Evolutionary conservation across 306 rosid species (phyloP).

Genomic region (Fragaria ananassa): DNA sequence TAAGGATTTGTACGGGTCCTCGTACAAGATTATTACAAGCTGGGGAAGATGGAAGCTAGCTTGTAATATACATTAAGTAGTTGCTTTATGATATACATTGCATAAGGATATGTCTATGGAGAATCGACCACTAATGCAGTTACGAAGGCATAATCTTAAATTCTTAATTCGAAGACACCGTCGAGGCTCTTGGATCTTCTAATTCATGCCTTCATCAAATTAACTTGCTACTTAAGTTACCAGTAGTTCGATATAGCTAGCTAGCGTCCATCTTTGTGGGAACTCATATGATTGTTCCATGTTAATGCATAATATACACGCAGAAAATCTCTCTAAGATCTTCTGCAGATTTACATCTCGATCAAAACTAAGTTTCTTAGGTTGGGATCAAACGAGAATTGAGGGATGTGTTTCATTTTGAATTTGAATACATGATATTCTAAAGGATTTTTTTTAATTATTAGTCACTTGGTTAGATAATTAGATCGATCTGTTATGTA

Average conservation of each 20-base stretch:
- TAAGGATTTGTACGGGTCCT: slow-evolving; percentile 2
- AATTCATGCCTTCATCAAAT: background rate
- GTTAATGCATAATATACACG: background rate
- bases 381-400: background rate
- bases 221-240: background rate
- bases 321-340: background rate
- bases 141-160: slow-evolving; percentile 17
- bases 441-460: background rate
- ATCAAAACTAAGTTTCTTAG: background rate
- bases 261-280: background rate
- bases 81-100: slow-evolving; percentile 33
- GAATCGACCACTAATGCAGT: background rate
- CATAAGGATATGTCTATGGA: slow-evolving; percentile 17
- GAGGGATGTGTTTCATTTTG: background rate
- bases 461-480: too few relatives aligned
- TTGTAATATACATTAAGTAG: slow-evolving; percentile 26
- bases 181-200: background rate
- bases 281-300: background rate
- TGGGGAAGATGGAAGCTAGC: slow-evolving; percentile 26
- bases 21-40: slow-evolving; percentile 1
- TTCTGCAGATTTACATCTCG: background rate
- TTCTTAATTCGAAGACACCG: slow-evolving; percentile 15
- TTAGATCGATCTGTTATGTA: background rate
- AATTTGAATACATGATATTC: background rate
- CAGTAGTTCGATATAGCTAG: background rate